Evolutionary conservation across 768 basidiomycete genomes (phyloP).

Genomic region (Dioszegia crocea): DNA sequence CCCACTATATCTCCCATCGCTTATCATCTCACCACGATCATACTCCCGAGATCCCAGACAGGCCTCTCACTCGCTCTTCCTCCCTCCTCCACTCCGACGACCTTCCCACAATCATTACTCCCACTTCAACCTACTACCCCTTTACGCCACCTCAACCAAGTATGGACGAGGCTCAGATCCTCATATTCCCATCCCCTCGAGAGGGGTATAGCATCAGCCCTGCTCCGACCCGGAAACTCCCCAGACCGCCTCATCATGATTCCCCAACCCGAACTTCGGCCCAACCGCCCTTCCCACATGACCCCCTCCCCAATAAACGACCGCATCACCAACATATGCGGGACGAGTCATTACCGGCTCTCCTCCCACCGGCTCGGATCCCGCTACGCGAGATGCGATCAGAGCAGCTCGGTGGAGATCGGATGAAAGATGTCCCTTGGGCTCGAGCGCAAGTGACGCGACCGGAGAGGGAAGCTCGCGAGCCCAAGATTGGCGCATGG

Average conservation of each 20-base stretch:
- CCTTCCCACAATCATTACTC: not conserved
- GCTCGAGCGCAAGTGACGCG: not conserved
- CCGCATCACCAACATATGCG: not conserved
- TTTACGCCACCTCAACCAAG: not conserved
- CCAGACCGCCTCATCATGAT: no score
- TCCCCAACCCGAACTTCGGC: no score
- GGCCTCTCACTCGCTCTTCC: not conserved
- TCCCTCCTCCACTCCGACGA: not conserved
- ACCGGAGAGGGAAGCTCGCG: not conserved
- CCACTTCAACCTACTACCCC: slow-evolving; percentile 5
- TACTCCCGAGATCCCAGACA: not conserved
- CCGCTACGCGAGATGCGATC: not conserved
- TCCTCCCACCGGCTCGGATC: not conserved
- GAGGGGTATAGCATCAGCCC: not conserved
- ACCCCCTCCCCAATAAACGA: not conserved
- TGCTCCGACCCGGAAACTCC: not conserved
- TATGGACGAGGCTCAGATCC: not conserved
- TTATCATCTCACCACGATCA: not conserved
- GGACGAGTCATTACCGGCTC: slow-evolving; percentile 4
- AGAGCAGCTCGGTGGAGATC: not conserved
- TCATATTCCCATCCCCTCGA: not conserved
- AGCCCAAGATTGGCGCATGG: not conserved
- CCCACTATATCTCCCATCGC: no score
- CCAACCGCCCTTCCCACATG: not conserved
- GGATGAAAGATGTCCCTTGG: slow-evolving; percentile 3